Percentiles rank a stretch among this genome's conserved stretches.
Conservation (phyloP, 805 yeast genomes). For the Kazachstania psychrophila region DNA sequence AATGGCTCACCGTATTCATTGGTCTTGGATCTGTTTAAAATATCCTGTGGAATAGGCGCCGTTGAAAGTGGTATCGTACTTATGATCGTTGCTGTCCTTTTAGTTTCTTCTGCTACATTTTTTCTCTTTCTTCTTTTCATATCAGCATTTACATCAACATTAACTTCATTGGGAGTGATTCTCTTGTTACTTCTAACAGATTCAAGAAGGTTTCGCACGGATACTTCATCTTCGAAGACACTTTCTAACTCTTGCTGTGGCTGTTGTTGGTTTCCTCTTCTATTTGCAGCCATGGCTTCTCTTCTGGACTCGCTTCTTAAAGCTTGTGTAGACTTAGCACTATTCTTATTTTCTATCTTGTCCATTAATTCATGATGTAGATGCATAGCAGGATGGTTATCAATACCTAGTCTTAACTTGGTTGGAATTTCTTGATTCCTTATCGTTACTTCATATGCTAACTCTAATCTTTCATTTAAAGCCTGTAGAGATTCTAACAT, state of each 20-base stretch:
- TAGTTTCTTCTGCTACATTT: neutral
- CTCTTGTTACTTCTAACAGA: too few relatives aligned
- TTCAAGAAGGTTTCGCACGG: too few relatives aligned
- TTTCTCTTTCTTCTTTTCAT: neutral
- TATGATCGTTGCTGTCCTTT: neutral
- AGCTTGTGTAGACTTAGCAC: constrained; percentile 51
- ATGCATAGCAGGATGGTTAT: constrained; percentile 83
- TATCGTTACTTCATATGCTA: constrained; percentile 67
- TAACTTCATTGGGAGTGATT: too few relatives aligned
- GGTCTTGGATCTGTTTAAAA: constrained; percentile 11
- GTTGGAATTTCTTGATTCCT: constrained; percentile 72
- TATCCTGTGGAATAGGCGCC: constrained; percentile 9
- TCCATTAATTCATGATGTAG: constrained; percentile 31
- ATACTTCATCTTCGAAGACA: neutral
- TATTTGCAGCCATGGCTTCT: constrained; percentile 85
- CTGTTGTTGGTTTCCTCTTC: constrained; percentile 19
- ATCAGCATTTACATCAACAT: too few relatives aligned
- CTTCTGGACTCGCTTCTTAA: constrained; percentile 78
- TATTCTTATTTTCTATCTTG: constrained; percentile 19
- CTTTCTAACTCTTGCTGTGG: neutral
- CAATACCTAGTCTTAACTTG: constrained; percentile 62
- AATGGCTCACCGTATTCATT: constrained; percentile 57
- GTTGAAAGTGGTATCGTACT: too few relatives aligned
- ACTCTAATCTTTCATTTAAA: constrained; percentile 64
- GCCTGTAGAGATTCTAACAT: constrained; percentile 71